Conservation (phyloP, 805 yeast genomes). For the Saccharomycopsis javanensis region DNA sequence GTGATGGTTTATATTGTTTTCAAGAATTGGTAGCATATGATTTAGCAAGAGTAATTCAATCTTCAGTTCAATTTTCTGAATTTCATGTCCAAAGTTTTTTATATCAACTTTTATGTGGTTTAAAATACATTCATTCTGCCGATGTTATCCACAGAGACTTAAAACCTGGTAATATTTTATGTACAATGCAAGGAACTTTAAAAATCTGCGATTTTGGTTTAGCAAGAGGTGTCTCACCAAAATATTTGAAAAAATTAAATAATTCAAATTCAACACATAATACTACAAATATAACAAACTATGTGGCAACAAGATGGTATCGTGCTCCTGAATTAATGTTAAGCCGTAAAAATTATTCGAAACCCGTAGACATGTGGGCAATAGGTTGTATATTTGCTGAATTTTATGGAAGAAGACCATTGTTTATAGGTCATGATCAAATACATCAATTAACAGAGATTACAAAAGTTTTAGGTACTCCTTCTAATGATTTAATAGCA, state of each 20-base stretch:
- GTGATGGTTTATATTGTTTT: slow-evolving; percentile 80
- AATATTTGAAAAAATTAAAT: slow-evolving; percentile 20
- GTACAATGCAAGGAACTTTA: slow-evolving; percentile 60
- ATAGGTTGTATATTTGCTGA: slow-evolving; percentile 87
- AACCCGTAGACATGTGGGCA: slow-evolving; percentile 86
- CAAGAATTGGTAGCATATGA: slow-evolving; percentile 82
- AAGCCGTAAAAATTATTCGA: slow-evolving; percentile 47
- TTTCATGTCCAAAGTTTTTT: slow-evolving; percentile 67
- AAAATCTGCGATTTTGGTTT: slow-evolving; percentile 93
- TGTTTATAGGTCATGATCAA: slow-evolving; percentile 69
- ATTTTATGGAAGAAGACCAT: slow-evolving; percentile 67
- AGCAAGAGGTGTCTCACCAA: slow-evolving; percentile 60
- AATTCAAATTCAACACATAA: not conserved
- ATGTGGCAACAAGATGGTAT: slow-evolving; percentile 94
- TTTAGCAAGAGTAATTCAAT: slow-evolving; percentile 69
- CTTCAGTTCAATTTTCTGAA: slow-evolving; percentile 69
- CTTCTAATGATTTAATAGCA: slow-evolving; percentile 38
- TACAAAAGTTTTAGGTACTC: slow-evolving; percentile 61
- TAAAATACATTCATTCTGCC: slow-evolving; percentile 84
- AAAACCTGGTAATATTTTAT: slow-evolving; percentile 83
- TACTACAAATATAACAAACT: slow-evolving; percentile 46
- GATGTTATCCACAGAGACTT: slow-evolving; percentile 88
- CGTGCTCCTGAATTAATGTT: slow-evolving; percentile 86
- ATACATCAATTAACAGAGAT: slow-evolving; percentile 64
- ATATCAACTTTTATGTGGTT: slow-evolving; percentile 78